Evolutionary conservation across 2,329 filamentous ascomycete genomes (phyloP), one percentile per base, ranked within the genome.

Genomic region (Pseudocercospora eumusae): DNA sequence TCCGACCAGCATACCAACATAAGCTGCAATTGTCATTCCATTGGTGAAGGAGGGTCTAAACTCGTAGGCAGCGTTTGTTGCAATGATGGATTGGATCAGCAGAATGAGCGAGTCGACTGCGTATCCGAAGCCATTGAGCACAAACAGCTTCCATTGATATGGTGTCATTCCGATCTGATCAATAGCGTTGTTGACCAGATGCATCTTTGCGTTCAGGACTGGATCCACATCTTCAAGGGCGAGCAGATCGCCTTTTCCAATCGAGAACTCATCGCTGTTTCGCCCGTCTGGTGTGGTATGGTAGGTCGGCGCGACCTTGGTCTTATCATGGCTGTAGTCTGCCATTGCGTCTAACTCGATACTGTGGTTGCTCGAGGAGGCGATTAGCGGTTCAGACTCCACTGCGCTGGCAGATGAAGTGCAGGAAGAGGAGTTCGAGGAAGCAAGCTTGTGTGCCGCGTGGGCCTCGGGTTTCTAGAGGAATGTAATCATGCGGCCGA

Each of bases 201-300:
- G 82, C 86, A 89, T 90, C 73, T 90, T 89, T 44, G 82, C 82
- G 68, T 84, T 84, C 49, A 89, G 75, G 1, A 83, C 85, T 4
- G 85, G 84, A 70, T 89, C 86, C 27, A 84, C 75, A 68, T 84
- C 80, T 73, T 88, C 83, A 58, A 80, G 75, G 4, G 78, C 79
- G 13, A 89, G 78, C 23, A 89, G 75, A 67, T 89, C 86, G 45
- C 73, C 75, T 57, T 78, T 78, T 15, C 59, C 53, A n/a, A 72
- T 27, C 20, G 67, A 68, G 36, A 57, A 21, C 13, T 68, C 66
- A 56, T 71, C 69, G 60, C 54, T 57, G 40, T 52, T 13, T 45
- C 33, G 55, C 21, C 60, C 56, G 27, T 57, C 47, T 13, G 11
- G 23, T 31, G 49, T 13, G 27, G 45, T 25, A 13, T 68, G 60